These are phyloP conservation scores for Salix viminalis DNA, from an alignment of 345 rosid genomes.

Conservation along the genomic window DNA sequence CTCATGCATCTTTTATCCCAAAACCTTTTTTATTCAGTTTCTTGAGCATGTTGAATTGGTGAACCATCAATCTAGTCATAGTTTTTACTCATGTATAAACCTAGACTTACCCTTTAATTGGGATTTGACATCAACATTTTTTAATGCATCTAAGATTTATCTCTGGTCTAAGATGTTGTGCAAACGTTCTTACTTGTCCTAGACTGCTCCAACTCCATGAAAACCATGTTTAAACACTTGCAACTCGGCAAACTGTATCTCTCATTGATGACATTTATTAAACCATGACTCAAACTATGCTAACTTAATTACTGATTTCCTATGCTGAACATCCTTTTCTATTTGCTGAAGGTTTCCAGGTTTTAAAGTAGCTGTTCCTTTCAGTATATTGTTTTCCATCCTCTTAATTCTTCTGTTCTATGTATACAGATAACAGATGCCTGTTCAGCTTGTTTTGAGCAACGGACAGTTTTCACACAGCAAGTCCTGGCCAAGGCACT, in stretches of 20 bases:
- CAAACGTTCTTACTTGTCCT: neutral
- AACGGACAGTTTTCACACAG: constrained; percentile 91
- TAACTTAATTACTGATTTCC: too few relatives aligned
- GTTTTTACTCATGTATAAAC: too few relatives aligned
- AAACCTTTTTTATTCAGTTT: too few relatives aligned
- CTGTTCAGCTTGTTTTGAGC: constrained; percentile 95
- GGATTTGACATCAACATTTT: too few relatives aligned
- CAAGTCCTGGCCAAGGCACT: constrained; percentile 96
- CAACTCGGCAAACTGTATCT: neutral
- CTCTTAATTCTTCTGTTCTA: neutral
- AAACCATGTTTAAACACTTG: neutral
- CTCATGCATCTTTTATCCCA: too few relatives aligned
- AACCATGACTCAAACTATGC: too few relatives aligned
- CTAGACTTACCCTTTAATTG: too few relatives aligned
- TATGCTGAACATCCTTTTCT: too few relatives aligned
- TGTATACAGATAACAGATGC: constrained; percentile 80
- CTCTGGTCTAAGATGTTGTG: neutral
- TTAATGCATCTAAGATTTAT: too few relatives aligned
- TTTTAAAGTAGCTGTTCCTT: neutral
- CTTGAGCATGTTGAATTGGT: too few relatives aligned
- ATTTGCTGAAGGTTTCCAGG: neutral
- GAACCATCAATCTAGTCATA: too few relatives aligned
- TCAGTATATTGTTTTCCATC: neutral
- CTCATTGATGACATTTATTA: neutral
- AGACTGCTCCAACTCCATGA: neutral